Conservation (phyloP, 2,329 filamentous ascomycete species). For the Fusarium sambucinum region DNA sequence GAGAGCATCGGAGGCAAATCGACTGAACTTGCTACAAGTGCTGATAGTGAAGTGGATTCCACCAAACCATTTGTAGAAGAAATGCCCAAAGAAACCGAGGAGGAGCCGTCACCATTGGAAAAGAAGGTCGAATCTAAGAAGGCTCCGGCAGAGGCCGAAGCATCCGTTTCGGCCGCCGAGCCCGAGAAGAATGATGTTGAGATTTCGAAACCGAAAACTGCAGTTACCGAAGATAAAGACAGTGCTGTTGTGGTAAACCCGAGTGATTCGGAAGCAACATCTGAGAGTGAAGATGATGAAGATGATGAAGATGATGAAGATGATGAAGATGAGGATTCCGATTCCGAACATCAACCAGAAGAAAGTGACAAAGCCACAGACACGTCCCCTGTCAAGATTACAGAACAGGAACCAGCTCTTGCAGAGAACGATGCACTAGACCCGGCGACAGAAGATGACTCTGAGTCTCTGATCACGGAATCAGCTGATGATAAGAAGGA, state of each 20-base stretch:
- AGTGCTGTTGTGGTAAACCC: neutral
- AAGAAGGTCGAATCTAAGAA: constrained; percentile 20
- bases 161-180: neutral
- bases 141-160: constrained; percentile 5
- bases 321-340: constrained; percentile 5
- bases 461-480: constrained; percentile 4
- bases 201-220: constrained; percentile 2
- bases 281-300: constrained; percentile 5
- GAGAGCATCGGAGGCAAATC: neutral
- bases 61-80: constrained; percentile 2
- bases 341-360: constrained; percentile 4
- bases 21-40: neutral
- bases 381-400: neutral
- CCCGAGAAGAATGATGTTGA: constrained; percentile 12
- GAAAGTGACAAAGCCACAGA: constrained; percentile 7
- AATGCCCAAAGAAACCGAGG: constrained; percentile 6
- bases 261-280: neutral
- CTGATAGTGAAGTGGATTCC: constrained; percentile 7
- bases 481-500: constrained; percentile 11
- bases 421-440: constrained; percentile 1
- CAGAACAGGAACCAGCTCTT: constrained; percentile 5
- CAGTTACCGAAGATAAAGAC: constrained; percentile 10
- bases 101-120: constrained; percentile 6
- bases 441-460: constrained; percentile 3
- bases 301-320: constrained; percentile 9